Base-by-base conservation (phyloP, 2,329 filamentous ascomycete species). In the Beauveria varroae region DNA sequence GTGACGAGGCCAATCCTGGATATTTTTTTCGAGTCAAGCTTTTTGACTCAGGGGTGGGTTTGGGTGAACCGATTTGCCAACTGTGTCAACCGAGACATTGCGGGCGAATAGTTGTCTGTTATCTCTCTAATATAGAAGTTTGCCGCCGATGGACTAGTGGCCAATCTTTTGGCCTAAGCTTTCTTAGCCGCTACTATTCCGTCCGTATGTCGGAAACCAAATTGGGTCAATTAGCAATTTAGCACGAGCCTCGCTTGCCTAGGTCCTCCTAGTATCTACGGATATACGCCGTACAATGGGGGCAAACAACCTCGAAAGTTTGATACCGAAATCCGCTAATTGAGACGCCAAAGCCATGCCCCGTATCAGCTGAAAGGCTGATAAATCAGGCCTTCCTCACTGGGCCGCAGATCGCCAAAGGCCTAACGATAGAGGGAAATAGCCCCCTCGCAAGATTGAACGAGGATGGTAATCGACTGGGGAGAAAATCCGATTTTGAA, bases 351-450 rank as follows among this genome's bases (percentile, higher is more conserved):
- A 44, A 46, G 34, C 20, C 18, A 16, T 16, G 34, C 37, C 37
- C 57, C 47, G n/a, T 59, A 18, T 40, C 47, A 52, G 57, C 57
- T 59, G 49, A 51, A 51, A 8, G 46, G 16, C 47, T n/a, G 56
- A 58, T 47, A 30, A 46, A 41, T 26, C 47, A 52, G 57, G 37
- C 57, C 46, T 58, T 50, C 37, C 46, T 22, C 26, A 52, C 24
- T 52, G 40, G 30, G 30, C 34, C 10, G 20, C 18, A 34, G 57
- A 53, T 59, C 49, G 26, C 34, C 40, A 46, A 44, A 40, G 26
- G 24, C 26, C 40, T 53, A 59, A 59, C 57, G 57, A 14, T 26
- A 46, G 37, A 53, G 24, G 47, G 47, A 9, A 59, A 16, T 37
- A 44, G 5, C 26, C 37, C 40, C 57, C 47, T 14, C 4, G 57